Evolutionary conservation across 176 grass and related monocot genomes (phyloP).

Genomic region (Eleusine indica): DNA sequence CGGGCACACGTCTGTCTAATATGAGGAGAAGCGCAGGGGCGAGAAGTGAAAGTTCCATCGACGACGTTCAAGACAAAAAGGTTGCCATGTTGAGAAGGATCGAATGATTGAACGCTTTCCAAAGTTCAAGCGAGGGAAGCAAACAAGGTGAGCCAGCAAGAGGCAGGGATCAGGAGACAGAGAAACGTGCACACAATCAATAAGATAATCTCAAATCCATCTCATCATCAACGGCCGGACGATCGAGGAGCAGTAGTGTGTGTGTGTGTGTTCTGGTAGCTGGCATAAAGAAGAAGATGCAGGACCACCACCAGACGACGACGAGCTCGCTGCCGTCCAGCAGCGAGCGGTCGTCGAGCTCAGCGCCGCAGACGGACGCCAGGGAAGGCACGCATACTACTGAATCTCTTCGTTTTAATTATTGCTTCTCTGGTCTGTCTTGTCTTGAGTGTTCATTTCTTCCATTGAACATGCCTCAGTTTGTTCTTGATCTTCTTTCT

Average conservation of each 20-base stretch:
- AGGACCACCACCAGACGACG: slow-evolving; percentile 47
- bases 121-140: not conserved
- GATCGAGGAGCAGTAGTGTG: not conserved
- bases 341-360: slow-evolving; percentile 92
- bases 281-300: slow-evolving; percentile 10
- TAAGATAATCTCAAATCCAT: slow-evolving; percentile 1
- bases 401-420: not conserved
- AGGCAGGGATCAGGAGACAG: slow-evolving; percentile 15
- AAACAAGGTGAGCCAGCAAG: not conserved
- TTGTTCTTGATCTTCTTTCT: not conserved
- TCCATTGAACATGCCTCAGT: not conserved
- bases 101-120: not conserved
- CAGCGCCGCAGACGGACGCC: slow-evolving; percentile 51
- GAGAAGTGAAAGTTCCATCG: not conserved
- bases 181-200: slow-evolving; percentile 44
- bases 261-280: too few relatives aligned
- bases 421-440: not conserved
- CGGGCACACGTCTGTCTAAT: not conserved
- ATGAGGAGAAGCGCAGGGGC: not conserved
- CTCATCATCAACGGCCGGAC: too few relatives aligned
- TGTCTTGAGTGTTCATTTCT: too few relatives aligned
- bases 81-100: slow-evolving; percentile 26
- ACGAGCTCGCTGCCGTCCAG: slow-evolving; percentile 80
- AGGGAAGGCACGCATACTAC: slow-evolving; percentile 58
- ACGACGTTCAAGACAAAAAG: not conserved